Conservation (phyloP, 345 rosid species). For the Melastoma malabathricum region DNA sequence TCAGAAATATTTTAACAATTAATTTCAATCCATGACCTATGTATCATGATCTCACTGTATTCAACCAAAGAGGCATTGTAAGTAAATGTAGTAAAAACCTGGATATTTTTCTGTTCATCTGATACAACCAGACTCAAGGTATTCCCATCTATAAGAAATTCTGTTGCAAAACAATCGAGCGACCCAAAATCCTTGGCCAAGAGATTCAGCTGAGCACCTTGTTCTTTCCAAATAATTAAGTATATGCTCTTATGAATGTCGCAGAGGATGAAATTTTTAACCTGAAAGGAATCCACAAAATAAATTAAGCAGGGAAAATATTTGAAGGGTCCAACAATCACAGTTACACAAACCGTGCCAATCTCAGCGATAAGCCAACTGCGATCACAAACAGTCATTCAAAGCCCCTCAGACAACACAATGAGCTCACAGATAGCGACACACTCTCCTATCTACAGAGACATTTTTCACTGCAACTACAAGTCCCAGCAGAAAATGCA, state of each 20-base stretch:
- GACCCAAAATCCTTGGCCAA: slow-evolving; percentile 93
- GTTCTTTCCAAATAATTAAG: slow-evolving; percentile 97
- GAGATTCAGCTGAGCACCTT: slow-evolving; percentile 85
- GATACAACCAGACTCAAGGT: slow-evolving; percentile 86
- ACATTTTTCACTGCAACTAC: too few species aligned
- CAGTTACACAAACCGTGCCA: too few species aligned
- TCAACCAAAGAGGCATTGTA: slow-evolving; percentile 1
- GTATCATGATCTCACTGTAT: not conserved
- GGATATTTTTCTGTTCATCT: slow-evolving; percentile 86
- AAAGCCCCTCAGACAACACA: too few species aligned
- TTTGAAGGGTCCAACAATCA: not conserved
- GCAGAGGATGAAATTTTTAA: slow-evolving; percentile 85
- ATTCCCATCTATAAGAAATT: slow-evolving; percentile 96
- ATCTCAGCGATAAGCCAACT: too few species aligned
- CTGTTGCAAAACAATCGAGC: slow-evolving; percentile 88
- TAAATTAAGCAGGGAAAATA: slow-evolving; percentile 1
- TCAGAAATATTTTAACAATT: too few species aligned
- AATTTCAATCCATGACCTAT: too few species aligned
- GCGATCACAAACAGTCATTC: too few species aligned
- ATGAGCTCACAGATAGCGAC: too few species aligned
- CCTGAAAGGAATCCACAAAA: slow-evolving; percentile 30
- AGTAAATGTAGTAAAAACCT: slow-evolving; percentile 26
- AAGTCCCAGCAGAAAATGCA: too few species aligned
- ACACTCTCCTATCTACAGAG: too few species aligned
- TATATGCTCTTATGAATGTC: slow-evolving; percentile 88